Base-by-base conservation (phyloP, 306 rosid genomes). In the Urtica urens region DNA sequence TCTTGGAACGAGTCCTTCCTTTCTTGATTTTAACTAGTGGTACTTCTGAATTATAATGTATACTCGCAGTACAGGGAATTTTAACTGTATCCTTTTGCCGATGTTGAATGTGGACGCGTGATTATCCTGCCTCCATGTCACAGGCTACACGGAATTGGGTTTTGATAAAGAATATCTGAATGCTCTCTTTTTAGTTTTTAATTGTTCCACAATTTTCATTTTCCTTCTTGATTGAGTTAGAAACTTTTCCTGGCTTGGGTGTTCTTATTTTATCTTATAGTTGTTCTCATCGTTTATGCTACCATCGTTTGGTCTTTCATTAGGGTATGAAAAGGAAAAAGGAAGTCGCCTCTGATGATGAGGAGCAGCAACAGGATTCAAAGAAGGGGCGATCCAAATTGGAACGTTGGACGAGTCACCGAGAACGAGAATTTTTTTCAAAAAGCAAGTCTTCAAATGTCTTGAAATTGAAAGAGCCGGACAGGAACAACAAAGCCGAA, bases 391-490 rank as follows among this genome's bases (percentile, higher is more conserved):
- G 93, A 33, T 79, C 99, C 51, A 92, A 92, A 62, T 74, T 92
- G 74, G 99, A 92, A 67, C 96, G 99, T 28, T 92, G 99, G 99
- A 82, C 96, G 15, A 92, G 99, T 65, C 93, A 92, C 50, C 70
- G 74, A 59, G 94, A 82, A 73, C 78, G 81, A 63, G 96, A 92
- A 66, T 85, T 73, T 55, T 53, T 53, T 37, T 54, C 75, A 58
- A 63, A 61, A 49, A 70, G 49, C 67, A 92, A 82, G 78, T 68
- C 90, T 21, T 66, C 77, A 27, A 58, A 81, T 52, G 66, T 83
- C 57, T 33, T 59, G 67, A 71, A 73, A 68, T 65, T 70, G 35
- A 76, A 73, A 56, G 58, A 70, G 38, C 25, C 37, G 17, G 82
- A 81, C 19, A 67, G 67, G 68, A 72, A 71, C 18, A 80, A 69